A percentile compares a stretch with the other conserved stretches of the same genome.
Conservation (phyloP, 129 eudicot genomes). For the Calendula officinalis region DNA sequence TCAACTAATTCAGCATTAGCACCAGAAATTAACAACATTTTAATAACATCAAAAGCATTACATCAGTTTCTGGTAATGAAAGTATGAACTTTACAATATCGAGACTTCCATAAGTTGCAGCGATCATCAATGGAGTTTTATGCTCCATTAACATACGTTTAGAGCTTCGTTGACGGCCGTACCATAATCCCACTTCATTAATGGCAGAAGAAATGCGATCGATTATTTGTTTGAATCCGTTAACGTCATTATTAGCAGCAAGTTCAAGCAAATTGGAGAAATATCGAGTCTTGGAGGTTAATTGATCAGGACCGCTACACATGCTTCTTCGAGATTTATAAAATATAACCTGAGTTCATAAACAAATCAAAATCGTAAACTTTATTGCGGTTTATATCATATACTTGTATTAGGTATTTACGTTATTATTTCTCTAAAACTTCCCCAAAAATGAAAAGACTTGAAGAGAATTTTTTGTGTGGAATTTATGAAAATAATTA, state of each 20-base stretch:
- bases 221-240: constrained; percentile 20
- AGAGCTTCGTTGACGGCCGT: constrained; percentile 27
- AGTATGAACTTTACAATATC: constrained; percentile 37
- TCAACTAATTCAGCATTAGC: constrained; percentile 33
- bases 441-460: no score
- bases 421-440: no score
- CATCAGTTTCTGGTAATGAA: constrained; percentile 25
- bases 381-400: constrained; percentile 6
- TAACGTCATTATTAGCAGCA: constrained; percentile 38
- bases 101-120: constrained; percentile 41
- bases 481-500: no score
- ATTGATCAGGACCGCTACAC: constrained; percentile 25
- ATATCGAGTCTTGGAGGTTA: background rate
- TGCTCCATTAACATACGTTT: constrained; percentile 35
- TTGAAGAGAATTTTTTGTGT: no score
- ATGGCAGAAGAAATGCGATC: background rate
- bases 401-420: no score
- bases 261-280: constrained; percentile 37
- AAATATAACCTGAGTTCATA: constrained; percentile 5
- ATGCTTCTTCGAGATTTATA: constrained; percentile 14
- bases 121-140: constrained; percentile 44
- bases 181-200: constrained; percentile 36
- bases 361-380: constrained; percentile 19
- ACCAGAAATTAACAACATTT: constrained; percentile 31
- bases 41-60: constrained; percentile 36